A percentile compares a stretch with the other conserved stretches of the same genome.
Evolutionary conservation across 331 rosid genomes (phyloP).

Genomic region (Quercus phellos): DNA sequence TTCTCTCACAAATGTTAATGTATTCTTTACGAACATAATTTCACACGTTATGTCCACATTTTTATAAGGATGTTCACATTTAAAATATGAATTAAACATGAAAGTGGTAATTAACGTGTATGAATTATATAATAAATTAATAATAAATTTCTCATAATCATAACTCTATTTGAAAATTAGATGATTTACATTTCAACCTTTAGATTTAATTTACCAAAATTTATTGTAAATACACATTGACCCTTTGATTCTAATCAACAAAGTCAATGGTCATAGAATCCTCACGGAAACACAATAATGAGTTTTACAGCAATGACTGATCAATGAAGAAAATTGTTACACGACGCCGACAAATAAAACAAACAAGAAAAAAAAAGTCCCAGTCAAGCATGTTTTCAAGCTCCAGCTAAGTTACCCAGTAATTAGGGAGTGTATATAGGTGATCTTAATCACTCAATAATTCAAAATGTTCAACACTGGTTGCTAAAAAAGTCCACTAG

Average conservation of each 20-base stretch:
- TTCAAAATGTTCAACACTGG: neutral
- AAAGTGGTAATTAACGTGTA: no score
- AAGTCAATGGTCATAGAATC: neutral
- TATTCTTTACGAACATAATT: fast-evolving
- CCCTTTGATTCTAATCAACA: neutral
- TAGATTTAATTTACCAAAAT: no score
- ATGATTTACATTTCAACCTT: neutral
- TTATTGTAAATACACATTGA: no score
- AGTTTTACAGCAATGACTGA: neutral
- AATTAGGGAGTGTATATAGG: neutral
- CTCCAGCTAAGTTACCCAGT: neutral
- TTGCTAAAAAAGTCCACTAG: neutral
- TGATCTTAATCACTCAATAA: neutral
- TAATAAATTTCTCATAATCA: no score
- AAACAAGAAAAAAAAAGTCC: neutral
- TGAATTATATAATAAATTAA: no score
- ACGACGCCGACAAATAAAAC: no score
- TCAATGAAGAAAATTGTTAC: neutral
- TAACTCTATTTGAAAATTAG: neutral
- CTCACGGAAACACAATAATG: no score
- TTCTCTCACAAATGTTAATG: no score
- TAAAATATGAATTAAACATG: no score
- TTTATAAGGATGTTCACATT: no score
- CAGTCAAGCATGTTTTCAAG: neutral
- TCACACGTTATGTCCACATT: no score